These are phyloP conservation scores for Luzula sylvatica DNA, from an alignment of 176 grass and related monocot species.

Conservation along the genomic window DNA sequence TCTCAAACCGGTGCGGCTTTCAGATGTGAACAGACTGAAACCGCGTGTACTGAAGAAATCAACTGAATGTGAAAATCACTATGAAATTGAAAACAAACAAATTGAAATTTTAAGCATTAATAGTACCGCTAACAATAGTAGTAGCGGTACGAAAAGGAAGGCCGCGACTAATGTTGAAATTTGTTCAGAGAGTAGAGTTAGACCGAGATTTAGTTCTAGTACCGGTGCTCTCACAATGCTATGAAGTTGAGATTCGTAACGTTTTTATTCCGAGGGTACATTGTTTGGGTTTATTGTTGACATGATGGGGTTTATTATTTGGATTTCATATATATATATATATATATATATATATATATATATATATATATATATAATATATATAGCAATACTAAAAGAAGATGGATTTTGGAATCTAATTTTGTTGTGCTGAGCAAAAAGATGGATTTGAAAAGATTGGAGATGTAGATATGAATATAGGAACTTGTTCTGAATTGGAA, in stretches of 20 bases:
- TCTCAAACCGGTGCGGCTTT: slow-evolving; percentile 79
- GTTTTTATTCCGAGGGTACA: slow-evolving; percentile 1
- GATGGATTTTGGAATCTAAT: neutral
- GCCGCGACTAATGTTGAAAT: slow-evolving; percentile 29
- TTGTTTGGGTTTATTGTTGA: neutral
- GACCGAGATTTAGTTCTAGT: slow-evolving; percentile 41
- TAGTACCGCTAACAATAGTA: slow-evolving; percentile 15
- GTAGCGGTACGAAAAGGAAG: slow-evolving; percentile 51
- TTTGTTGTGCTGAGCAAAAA: slow-evolving; percentile 1
- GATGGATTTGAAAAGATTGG: slow-evolving; percentile 5
- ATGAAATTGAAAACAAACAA: slow-evolving; percentile 33
- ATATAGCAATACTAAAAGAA: neutral
- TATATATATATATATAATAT: neutral
- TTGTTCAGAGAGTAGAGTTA: slow-evolving; percentile 28
- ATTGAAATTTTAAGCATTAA: slow-evolving; percentile 23
- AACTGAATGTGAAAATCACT: slow-evolving; percentile 40
- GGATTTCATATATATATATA: slow-evolving; percentile 19
- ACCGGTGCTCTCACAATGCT: slow-evolving; percentile 6
- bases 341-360: slow-evolving; percentile 2
- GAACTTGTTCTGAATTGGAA: neutral
- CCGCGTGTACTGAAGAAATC: slow-evolving; percentile 71
- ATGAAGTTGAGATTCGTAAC: slow-evolving; percentile 7
- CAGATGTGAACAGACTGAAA: slow-evolving; percentile 84
- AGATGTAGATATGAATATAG: slow-evolving; percentile 11
- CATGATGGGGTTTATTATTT: neutral